Percentiles rank a stretch among this genome's conserved stretches.
These are phyloP conservation scores for Crassisporium funariophilum DNA, from an alignment of 768 basidiomycete species.

Conservation along the genomic window DNA sequence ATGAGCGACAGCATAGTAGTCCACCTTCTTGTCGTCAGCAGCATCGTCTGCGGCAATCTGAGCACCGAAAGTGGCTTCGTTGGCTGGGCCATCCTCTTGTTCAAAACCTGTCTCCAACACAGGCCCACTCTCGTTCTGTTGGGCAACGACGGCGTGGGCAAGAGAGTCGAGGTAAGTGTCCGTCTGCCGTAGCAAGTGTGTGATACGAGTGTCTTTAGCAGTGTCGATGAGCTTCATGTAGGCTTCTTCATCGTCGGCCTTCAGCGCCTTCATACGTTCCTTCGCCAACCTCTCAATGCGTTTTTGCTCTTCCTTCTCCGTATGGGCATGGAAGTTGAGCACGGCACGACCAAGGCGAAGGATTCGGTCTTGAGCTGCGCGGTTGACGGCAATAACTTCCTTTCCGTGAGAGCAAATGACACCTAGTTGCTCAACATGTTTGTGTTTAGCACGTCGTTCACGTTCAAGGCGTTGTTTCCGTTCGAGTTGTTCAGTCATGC, in stretches of 20 bases:
- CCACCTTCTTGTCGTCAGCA: conserved; percentile 73
- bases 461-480: conserved; percentile 90
- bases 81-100: conserved; percentile 71
- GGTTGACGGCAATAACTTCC: conserved; percentile 68
- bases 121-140: conserved; percentile 74
- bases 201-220: conserved; percentile 98
- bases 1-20: conserved; percentile 97
- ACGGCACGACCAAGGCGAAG: conserved; percentile 80
- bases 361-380: conserved; percentile 64
- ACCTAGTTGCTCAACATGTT: conserved; percentile 91
- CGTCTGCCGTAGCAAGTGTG: conserved; percentile 92
- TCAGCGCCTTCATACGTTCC: conserved; percentile 96
- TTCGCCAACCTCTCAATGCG: conserved; percentile 94
- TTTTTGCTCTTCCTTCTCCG: conserved; percentile 98
- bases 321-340: conserved; percentile 79
- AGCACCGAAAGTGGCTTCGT: conserved; percentile 91
- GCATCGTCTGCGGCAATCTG: conserved; percentile 65
- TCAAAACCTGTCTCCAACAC: conserved; percentile 49
- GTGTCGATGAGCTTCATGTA: conserved; percentile 99
- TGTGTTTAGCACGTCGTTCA: conserved; percentile 92
- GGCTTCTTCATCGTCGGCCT: conserved; percentile 99
- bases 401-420: conserved; percentile 85
- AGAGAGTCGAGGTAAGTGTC: conserved; percentile 94
- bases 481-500: conserved; percentile 86
- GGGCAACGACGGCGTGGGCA: conserved; percentile 89